phyloP scores from a whole-genome alignment of 2,329 filamentous ascomycete genomes.

The Trichoderma cornu-damae region DNA sequence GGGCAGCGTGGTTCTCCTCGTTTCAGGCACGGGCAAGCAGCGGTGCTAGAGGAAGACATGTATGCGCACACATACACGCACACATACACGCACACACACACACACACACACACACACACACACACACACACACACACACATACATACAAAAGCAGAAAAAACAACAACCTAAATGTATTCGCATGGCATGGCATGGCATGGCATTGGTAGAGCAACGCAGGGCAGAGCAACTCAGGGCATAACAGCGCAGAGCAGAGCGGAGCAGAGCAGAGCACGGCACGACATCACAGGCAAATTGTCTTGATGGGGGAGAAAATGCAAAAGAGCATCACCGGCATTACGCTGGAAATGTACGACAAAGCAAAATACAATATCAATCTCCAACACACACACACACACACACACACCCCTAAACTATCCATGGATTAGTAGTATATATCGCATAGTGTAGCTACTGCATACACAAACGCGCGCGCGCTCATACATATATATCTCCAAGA shows the following conservation, averaged over 20 bases:
- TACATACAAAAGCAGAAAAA: background rate
- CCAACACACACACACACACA: background rate
- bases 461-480: no score
- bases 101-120: no score
- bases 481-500: no score
- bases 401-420: background rate
- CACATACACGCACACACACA: no score
- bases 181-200: background rate
- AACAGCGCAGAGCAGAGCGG: no score
- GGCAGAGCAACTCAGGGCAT: no score
- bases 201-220: no score
- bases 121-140: no score
- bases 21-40: constrained; percentile 52
- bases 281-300: background rate
- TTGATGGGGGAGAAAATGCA: background rate
- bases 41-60: background rate
- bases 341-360: constrained; percentile 1
- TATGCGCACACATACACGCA: no score
- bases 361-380: background rate
- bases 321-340: background rate
- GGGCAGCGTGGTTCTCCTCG: constrained; percentile 77
- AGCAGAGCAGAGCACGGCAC: background rate
- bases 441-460: background rate
- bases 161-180: background rate
- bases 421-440: background rate